Conservation (phyloP, 768 basidiomycete species). For the Tricholomella constricta region DNA sequence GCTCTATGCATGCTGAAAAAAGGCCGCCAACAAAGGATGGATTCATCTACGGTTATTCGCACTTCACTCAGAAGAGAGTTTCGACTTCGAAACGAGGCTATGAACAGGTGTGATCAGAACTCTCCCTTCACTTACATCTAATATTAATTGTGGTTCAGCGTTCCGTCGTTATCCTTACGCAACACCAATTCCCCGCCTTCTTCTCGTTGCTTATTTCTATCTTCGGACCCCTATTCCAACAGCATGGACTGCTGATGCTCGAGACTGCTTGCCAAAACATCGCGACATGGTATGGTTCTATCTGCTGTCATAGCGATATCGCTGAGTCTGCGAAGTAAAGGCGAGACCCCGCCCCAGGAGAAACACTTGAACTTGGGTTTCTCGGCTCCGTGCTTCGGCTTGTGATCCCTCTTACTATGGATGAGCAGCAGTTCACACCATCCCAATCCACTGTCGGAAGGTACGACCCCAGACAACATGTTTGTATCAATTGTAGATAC, state of each 20-base stretch:
- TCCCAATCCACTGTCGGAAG: conserved; percentile 51
- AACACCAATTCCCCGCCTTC: conserved; percentile 79
- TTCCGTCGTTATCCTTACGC: conserved; percentile 80
- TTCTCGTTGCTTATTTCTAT: conserved; percentile 68
- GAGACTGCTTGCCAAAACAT: conserved; percentile 88
- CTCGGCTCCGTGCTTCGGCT: conserved; percentile 75
- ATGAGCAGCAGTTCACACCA: conserved; percentile 73
- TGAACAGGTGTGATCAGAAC: conserved; percentile 68
- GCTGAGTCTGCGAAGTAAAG: conserved; percentile 57
- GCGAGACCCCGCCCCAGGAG: conserved; percentile 72
- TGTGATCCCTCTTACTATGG: conserved; percentile 65
- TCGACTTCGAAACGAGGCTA: conserved; percentile 73
- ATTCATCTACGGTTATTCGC: conserved; percentile 75
- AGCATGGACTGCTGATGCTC: conserved; percentile 77
- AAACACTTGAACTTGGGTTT: conserved; percentile 78
- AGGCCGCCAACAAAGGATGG: conserved; percentile 53
- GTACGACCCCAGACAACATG: conserved; percentile 56
- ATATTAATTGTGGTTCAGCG: conserved; percentile 42
- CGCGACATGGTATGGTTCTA: conserved; percentile 68
- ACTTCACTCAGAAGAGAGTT: conserved; percentile 75
- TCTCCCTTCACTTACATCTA: conserved; percentile 6
- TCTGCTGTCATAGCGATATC: conserved; percentile 4
- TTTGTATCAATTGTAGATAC: conserved; percentile 27
- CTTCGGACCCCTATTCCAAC: conserved; percentile 74
- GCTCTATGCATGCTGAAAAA: conserved; percentile 25